Percentiles rank a stretch among this genome's conserved stretches.
Evolutionary conservation across 495 filamentous ascomycete species (phyloP).

Genomic region (Podospora tetraspora): DNA sequence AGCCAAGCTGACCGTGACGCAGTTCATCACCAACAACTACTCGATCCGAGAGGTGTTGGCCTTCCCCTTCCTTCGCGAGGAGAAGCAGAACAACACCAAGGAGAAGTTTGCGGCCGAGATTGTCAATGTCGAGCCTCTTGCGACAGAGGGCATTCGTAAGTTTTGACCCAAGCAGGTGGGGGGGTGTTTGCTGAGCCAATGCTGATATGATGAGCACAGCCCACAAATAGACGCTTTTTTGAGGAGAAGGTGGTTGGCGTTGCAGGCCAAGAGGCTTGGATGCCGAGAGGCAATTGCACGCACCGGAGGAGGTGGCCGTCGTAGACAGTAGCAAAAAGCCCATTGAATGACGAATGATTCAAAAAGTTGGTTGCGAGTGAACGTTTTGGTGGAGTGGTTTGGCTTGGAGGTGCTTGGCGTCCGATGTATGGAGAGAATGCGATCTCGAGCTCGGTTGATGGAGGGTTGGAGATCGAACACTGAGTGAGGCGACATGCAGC

Average conservation of each 20-base stretch:
- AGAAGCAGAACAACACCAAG: slow-evolving; percentile 31
- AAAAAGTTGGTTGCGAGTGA: neutral
- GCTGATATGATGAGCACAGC: slow-evolving; percentile 15
- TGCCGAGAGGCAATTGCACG: neutral
- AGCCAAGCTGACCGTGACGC: neutral
- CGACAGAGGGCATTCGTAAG: slow-evolving; percentile 66
- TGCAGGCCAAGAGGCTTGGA: neutral
- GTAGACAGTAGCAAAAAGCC: neutral
- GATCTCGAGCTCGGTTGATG: neutral
- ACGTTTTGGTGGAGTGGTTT: neutral
- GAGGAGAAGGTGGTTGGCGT: neutral
- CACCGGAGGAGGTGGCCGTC: neutral
- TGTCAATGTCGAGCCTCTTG: slow-evolving; percentile 55
- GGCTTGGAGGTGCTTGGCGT: neutral
- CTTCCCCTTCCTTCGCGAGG: slow-evolving; percentile 64
- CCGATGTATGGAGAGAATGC: neutral
- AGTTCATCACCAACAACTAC: slow-evolving; percentile 90
- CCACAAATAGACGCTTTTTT: slow-evolving; percentile 23
- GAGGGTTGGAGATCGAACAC: neutral
- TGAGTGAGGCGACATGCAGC: too few relatives aligned
- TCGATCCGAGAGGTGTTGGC: slow-evolving; percentile 90
- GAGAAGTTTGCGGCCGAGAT: slow-evolving; percentile 61
- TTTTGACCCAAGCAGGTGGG: slow-evolving; percentile 19
- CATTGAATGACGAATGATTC: neutral
- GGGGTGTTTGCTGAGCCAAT: neutral